Base-by-base conservation (phyloP, 495 filamentous ascomycete genomes). In the Penicillium crystallinum region DNA sequence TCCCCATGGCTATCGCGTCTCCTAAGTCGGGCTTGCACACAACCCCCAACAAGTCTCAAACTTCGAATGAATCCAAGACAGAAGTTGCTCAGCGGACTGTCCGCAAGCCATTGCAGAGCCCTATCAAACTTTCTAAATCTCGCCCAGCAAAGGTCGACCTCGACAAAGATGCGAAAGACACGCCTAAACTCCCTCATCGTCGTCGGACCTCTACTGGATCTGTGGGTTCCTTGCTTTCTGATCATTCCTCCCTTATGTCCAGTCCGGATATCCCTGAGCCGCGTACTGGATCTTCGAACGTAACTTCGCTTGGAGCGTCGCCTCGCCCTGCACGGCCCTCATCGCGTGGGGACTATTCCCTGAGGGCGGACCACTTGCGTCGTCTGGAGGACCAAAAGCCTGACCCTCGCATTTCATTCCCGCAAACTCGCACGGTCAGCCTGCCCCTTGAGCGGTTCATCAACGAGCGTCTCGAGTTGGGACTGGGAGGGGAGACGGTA, bases 371-470 rank as follows among this genome's bases (percentile, higher is more conserved):
- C 19, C 67, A 62, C 19, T 52, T 75, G 0, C 59, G 67, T 39
- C 62, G 56, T 19, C 17, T 73, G 1, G 66, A 72, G 12, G 52
- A 49, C 22, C 53, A 59, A 15, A 71, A 70, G 52, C 25, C 43
- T 5, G 62, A 62, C 17, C 58, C 59, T 4, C 54, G 52, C 12
- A 34, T 57, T 3, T 27, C 50, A 0, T 65, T 73, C 36, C 52
- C 64, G 15, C 66, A 69, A 25, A 67, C 57, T 34, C 62, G 67
- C 14, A 58, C 65, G 3, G 67, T 75, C 2, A 77, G 74, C 52
- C 46, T 77, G 30, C 74, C 72, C 25, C 55, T 77, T 18, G 66
- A 75, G 46, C 67, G 74, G 3, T 77, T 77, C 37, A 77, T 77
- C 46, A 73, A 75, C 21, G 74, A 77, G 31, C 61, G 69, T n/a